phyloP scores from a whole-genome alignment of 1,284 basidiomycete species.

The Hypsizygus ulmarius region DNA sequence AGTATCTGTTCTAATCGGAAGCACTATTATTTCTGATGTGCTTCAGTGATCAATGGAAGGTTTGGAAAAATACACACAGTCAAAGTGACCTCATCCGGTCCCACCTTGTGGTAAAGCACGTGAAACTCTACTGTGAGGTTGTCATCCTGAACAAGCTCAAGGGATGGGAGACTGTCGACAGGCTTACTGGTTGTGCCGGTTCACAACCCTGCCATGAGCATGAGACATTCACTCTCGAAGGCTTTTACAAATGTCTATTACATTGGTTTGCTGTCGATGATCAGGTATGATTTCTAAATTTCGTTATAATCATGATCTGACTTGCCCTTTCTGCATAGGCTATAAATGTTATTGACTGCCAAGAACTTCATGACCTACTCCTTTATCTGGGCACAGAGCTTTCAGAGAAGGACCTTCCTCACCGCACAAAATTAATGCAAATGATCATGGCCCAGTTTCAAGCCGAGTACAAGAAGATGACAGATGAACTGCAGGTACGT shows the following conservation, averaged over 20 bases:
- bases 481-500: neutral
- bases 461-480: conserved; percentile 1
- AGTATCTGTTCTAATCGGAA: too few relatives aligned
- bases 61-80: too few relatives aligned
- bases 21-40: too few relatives aligned
- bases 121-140: conserved; percentile 12
- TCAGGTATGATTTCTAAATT: conserved; percentile 16
- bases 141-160: conserved; percentile 20
- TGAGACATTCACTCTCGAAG: conserved; percentile 20
- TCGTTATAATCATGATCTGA: conserved; percentile 1
- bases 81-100: conserved; percentile 10
- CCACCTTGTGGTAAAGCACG: conserved; percentile 12
- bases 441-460: conserved; percentile 20
- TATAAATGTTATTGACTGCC: conserved; percentile 19
- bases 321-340: conserved; percentile 14
- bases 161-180: conserved; percentile 17
- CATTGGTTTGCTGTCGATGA: conserved; percentile 24
- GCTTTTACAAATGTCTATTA: conserved; percentile 17
- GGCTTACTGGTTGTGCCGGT: too few relatives aligned
- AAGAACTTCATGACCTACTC: conserved; percentile 20
- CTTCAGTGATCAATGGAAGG: too few relatives aligned
- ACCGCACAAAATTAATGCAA: conserved; percentile 15
- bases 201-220: too few relatives aligned
- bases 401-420: conserved; percentile 11
- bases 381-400: conserved; percentile 6